Evolutionary conservation across 1,284 basidiomycete species (phyloP).

Genomic region (Meira nashicola): DNA sequence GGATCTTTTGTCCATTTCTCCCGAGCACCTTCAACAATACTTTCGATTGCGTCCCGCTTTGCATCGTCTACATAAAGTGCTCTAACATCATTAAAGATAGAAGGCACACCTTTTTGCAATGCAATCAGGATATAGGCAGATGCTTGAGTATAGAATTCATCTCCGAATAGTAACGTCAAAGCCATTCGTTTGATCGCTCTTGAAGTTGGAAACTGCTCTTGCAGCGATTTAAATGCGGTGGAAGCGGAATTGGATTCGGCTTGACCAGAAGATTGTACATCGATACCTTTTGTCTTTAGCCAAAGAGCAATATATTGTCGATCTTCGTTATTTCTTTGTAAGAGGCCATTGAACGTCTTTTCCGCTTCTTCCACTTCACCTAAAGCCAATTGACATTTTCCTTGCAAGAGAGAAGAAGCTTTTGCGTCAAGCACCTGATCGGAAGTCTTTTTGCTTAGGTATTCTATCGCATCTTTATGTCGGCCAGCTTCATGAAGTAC

Average conservation of each 20-base stretch:
- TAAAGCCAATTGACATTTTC: neutral
- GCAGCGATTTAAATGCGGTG: conserved; percentile 26
- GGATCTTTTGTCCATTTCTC: conserved; percentile 27
- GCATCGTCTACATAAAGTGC: conserved; percentile 66
- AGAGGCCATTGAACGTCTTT: conserved; percentile 16
- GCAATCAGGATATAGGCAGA: conserved; percentile 68
- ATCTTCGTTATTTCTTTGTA: conserved; percentile 19
- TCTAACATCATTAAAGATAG: conserved; percentile 89
- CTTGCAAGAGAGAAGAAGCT: conserved; percentile 4
- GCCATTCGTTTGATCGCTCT: conserved; percentile 34
- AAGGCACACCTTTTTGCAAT: conserved; percentile 82
- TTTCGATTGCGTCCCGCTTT: conserved; percentile 69
- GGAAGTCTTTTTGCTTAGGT: conserved; percentile 54
- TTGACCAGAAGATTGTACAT: conserved; percentile 6
- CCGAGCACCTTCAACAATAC: conserved; percentile 58
- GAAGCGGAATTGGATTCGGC: conserved; percentile 2
- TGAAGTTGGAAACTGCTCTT: conserved; percentile 34
- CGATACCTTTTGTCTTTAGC: conserved; percentile 12
- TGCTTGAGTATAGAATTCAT: conserved; percentile 67
- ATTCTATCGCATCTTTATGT: conserved; percentile 58
- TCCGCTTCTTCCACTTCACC: conserved; percentile 12
- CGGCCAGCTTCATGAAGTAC: conserved; percentile 71
- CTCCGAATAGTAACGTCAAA: conserved; percentile 22
- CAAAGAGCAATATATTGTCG: conserved; percentile 57
- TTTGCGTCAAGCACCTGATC: conserved; percentile 6